Conservation (phyloP, 768 basidiomycete species). For the Leucosporidium creatinivorum region DNA sequence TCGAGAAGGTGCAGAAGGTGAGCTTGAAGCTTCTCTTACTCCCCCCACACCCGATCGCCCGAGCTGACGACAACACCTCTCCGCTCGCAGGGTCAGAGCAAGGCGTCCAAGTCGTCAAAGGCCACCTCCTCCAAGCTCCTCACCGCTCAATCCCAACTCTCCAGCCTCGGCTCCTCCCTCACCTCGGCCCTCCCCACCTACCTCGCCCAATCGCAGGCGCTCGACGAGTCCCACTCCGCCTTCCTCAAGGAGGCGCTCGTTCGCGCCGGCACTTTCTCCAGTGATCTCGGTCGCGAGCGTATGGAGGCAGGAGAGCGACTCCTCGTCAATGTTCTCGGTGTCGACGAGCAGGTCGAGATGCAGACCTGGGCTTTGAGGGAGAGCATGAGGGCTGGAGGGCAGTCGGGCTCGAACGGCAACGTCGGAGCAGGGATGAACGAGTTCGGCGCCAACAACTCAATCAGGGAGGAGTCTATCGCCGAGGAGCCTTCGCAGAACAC, state of each 20-base stretch:
- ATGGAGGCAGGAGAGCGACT: slow-evolving; percentile 36
- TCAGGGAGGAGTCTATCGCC: slow-evolving; percentile 4
- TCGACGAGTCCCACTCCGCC: slow-evolving; percentile 20
- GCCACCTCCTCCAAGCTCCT: slow-evolving; percentile 25
- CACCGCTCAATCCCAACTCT: slow-evolving; percentile 19
- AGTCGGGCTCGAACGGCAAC: background rate
- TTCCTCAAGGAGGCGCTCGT: slow-evolving; percentile 31
- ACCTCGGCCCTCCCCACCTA: slow-evolving; percentile 13
- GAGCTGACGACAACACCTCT: background rate
- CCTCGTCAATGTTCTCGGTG: slow-evolving; percentile 18
- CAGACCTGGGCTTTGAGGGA: slow-evolving; percentile 27
- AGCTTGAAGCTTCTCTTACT: background rate
- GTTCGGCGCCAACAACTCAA: slow-evolving; percentile 13
- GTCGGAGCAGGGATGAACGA: slow-evolving; percentile 2
- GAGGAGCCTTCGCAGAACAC: background rate
- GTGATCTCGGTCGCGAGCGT: slow-evolving; percentile 33
- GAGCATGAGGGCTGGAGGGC: slow-evolving; percentile 1
- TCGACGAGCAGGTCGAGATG: slow-evolving; percentile 23
- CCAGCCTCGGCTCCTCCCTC: slow-evolving; percentile 18
- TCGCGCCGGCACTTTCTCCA: slow-evolving; percentile 21
- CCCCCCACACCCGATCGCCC: background rate
- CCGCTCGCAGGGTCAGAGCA: slow-evolving; percentile 20
- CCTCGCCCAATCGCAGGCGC: slow-evolving; percentile 11
- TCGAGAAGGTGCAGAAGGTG: slow-evolving; percentile 30
- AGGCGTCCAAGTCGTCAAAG: slow-evolving; percentile 17